Evolutionary conservation across 1,284 basidiomycete species (phyloP).

Genomic region (Cutaneotrichosporon cutaneum): DNA sequence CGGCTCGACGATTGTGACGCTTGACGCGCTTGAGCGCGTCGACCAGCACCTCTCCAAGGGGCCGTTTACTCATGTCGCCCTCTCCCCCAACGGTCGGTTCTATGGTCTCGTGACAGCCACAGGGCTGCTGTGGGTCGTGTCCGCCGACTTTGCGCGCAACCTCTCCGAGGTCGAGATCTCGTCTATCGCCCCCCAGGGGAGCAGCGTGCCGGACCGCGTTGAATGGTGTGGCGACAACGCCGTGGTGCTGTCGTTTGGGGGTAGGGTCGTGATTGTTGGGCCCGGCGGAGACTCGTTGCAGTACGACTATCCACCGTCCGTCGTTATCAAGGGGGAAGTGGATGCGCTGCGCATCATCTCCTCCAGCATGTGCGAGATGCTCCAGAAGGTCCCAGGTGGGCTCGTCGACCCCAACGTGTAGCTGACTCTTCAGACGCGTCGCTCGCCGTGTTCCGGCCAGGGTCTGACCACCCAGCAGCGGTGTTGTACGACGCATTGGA

Average conservation of each 20-base stretch:
- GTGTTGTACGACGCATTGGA: slow-evolving; percentile 91
- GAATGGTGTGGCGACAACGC: slow-evolving; percentile 98
- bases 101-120: slow-evolving; percentile 76
- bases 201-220: slow-evolving; percentile 59
- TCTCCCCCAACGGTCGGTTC: slow-evolving; percentile 91
- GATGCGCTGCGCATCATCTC: slow-evolving; percentile 84
- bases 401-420: background rate
- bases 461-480: slow-evolving; percentile 86
- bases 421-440: slow-evolving; percentile 60
- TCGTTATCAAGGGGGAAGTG: slow-evolving; percentile 75
- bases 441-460: slow-evolving; percentile 81
- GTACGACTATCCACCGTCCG: slow-evolving; percentile 77
- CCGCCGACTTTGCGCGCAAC: slow-evolving; percentile 83
- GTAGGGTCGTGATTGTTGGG: slow-evolving; percentile 79
- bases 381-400: slow-evolving; percentile 86
- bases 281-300: slow-evolving; percentile 84
- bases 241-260: slow-evolving; percentile 76
- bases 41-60: slow-evolving; percentile 84
- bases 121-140: slow-evolving; percentile 84
- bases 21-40: slow-evolving; percentile 79
- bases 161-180: slow-evolving; percentile 77
- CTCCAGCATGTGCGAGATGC: slow-evolving; percentile 76
- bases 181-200: slow-evolving; percentile 40
- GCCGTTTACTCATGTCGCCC: slow-evolving; percentile 80
- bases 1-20: slow-evolving; percentile 68